A percentile compares a stretch with the other conserved stretches of the same genome.
Evolutionary conservation across 257 asterid genomes (phyloP).

Genomic region (Thymus quinquecostatus): DNA sequence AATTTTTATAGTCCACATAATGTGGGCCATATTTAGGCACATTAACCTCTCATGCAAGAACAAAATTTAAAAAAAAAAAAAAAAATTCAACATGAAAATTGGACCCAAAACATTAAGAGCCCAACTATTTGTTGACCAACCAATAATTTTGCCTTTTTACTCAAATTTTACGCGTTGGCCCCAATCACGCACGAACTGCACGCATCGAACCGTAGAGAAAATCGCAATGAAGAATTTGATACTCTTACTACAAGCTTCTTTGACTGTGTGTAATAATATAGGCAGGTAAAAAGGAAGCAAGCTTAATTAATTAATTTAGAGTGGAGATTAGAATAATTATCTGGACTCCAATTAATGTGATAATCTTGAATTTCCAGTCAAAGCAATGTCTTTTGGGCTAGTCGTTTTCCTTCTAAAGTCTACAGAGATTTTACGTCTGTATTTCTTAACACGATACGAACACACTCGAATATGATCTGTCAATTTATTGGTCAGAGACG

Average conservation of each 20-base stretch:
- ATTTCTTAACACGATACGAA: no score
- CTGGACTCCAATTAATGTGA: conserved; percentile 31
- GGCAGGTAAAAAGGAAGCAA: conserved; percentile 46
- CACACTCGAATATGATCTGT: no score
- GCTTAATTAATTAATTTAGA: conserved; percentile 4
- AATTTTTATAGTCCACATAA: background rate
- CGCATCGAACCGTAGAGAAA: conserved; percentile 21
- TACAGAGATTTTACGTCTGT: no score
- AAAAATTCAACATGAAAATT: background rate
- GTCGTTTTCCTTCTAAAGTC: conserved; percentile 30
- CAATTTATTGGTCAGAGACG: no score
- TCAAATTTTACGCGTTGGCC: conserved; percentile 1
- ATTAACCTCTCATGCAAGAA: background rate
- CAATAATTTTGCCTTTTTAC: background rate
- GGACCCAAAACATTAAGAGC: conserved; percentile 16
- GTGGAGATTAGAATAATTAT: conserved; percentile 34
- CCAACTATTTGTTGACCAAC: conserved; percentile 29
- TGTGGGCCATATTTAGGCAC: conserved; percentile 16
- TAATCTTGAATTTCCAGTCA: conserved; percentile 35
- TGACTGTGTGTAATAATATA: conserved; percentile 39
- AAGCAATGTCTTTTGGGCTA: background rate
- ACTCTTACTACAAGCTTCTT: conserved; percentile 19
- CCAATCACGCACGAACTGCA: conserved; percentile 33
- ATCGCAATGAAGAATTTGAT: background rate
- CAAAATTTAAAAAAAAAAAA: background rate